Percentiles rank a stretch among this genome's conserved stretches.
phyloP scores from a whole-genome alignment of 257 asterid species.

The Ballota nigra region DNA sequence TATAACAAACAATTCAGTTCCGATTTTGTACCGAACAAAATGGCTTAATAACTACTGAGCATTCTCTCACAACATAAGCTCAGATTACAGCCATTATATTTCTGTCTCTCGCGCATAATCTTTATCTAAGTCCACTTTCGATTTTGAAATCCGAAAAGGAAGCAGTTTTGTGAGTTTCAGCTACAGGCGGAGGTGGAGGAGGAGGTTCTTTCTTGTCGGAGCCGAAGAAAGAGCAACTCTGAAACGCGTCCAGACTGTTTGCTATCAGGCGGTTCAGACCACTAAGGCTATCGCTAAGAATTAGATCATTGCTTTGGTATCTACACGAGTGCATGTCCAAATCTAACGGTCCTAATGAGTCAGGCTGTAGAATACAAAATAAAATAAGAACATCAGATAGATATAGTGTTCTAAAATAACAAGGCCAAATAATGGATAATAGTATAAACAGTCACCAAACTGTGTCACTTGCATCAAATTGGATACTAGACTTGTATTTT shows the following conservation, averaged over 20 bases:
- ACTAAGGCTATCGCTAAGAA: slow-evolving; percentile 84
- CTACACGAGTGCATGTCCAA: slow-evolving; percentile 85
- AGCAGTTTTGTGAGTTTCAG: slow-evolving; percentile 50
- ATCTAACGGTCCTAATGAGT: slow-evolving; percentile 91
- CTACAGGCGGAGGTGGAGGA: slow-evolving; percentile 48
- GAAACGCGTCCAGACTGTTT: slow-evolving; percentile 88
- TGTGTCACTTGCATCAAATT: background rate
- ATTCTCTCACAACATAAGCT: slow-evolving; percentile 25
- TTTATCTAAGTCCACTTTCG: slow-evolving; percentile 43
- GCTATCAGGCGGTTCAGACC: slow-evolving; percentile 87
- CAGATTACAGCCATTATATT: slow-evolving; percentile 20
- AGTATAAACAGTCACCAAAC: background rate
- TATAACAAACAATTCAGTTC: slow-evolving; percentile 21
- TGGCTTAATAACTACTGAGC: slow-evolving; percentile 20
- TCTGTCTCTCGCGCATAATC: background rate
- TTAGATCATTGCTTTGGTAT: slow-evolving; percentile 73
- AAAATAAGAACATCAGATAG: background rate
- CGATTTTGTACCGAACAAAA: slow-evolving; percentile 27
- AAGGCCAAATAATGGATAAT: background rate
- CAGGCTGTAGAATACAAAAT: slow-evolving; percentile 62
- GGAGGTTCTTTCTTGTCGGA: slow-evolving; percentile 67
- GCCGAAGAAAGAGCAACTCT: slow-evolving; percentile 82
- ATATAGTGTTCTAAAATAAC: background rate
- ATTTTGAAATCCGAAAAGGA: slow-evolving; percentile 52
- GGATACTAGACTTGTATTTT: background rate